Base-by-base conservation (phyloP, 2,329 filamentous ascomycete species). In the Alternaria sp. region DNA sequence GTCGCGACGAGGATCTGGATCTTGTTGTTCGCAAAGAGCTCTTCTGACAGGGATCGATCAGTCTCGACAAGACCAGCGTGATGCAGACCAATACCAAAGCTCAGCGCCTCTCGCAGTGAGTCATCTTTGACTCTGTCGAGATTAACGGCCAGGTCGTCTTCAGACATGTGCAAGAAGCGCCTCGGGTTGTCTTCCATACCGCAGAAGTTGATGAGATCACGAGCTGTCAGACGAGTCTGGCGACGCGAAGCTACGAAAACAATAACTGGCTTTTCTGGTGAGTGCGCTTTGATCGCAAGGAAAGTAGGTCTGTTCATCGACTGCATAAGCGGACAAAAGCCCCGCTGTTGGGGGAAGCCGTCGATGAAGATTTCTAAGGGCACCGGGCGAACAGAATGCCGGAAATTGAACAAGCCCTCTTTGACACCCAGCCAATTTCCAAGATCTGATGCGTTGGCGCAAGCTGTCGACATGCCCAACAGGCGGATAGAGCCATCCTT, bases 271-370 rank as follows among this genome's bases (percentile, higher is more conserved):
- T 99, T 98, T 54, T 93, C 90, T 0, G 96, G 95, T 43, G 94
- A 97, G 79, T 99, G 96, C 11, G 90, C 93, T 79, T 99, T 97
- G 79, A 99, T 95, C 0, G 95, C 95, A 32, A 98, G 83, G 80
- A 98, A 99, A 0, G 95, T 97, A 2, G 95, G 95, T 7, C 95
- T 87, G 74, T 99, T 99, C 95, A 99, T 99, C 0, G 93, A 97
- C 80, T 98, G 94, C 95, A 99, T 99, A 67, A 99, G 81, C 0
- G 95, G 93, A 72, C 94, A 98, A 82, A 99, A 99, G 0, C 95
- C 95, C 61, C 94, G 88, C 68, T 95, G 91, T 74, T 98, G 93
- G 0, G 95, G 94, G 76, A 99, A 99, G 0, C 95, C 96, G 76
- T 99, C 95, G 68, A 99, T 99, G 79, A 92, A 99, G 44, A 97